Conservation (phyloP, 2,329 filamentous ascomycete genomes). For the Diaporthe aspalathi region DNA sequence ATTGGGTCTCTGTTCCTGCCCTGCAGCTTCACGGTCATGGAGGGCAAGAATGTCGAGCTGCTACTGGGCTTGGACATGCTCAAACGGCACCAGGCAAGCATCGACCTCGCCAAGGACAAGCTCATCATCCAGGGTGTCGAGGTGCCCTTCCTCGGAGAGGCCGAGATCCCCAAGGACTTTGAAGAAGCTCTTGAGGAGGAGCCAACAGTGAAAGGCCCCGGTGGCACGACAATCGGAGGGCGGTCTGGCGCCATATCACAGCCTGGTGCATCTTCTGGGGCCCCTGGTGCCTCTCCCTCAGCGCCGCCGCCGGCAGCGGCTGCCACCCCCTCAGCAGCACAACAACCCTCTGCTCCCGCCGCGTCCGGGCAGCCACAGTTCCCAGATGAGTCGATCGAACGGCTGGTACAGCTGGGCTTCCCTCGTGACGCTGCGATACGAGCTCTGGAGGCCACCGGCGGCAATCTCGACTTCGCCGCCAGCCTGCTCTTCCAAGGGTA, state of each 20-base stretch:
- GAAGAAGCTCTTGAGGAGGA: conserved; percentile 81
- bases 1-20: conserved; percentile 89
- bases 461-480: conserved; percentile 90
- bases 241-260: conserved; percentile 79
- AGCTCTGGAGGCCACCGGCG: conserved; percentile 83
- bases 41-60: conserved; percentile 95
- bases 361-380: conserved; percentile 48
- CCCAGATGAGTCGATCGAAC: conserved; percentile 76
- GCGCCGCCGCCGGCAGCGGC: conserved; percentile 44
- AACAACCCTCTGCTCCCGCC: conserved; percentile 36
- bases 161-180: conserved; percentile 88
- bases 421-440: conserved; percentile 80
- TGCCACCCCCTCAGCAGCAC: conserved; percentile 44
- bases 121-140: conserved; percentile 90
- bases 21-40: conserved; percentile 99
- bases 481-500: conserved; percentile 75
- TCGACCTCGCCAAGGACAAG: conserved; percentile 86
- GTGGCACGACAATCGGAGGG: conserved; percentile 88
- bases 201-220: conserved; percentile 85
- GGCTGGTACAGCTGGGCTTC: conserved; percentile 82
- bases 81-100: conserved; percentile 92
- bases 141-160: conserved; percentile 90
- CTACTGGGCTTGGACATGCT: conserved; percentile 96
- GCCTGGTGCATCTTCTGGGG: conserved; percentile 35
- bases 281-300: conserved; percentile 42